Base-by-base conservation (phyloP, 73 alveolate species). In the Paramecium biaurelia region DNA sequence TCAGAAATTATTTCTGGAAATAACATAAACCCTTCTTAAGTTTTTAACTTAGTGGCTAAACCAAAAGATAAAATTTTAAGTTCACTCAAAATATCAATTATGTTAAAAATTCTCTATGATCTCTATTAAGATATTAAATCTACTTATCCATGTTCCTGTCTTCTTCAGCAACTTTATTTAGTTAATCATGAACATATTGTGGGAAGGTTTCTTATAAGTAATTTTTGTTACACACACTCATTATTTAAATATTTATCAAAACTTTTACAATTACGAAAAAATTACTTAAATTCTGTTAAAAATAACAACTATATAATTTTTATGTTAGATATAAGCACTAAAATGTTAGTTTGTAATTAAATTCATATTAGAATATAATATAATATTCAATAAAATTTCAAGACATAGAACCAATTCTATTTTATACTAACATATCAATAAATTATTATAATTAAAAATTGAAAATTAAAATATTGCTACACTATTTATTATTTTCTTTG, bases 381-480 rank as follows among this genome's bases (percentile, higher is more conserved):
- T n/a, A n/a, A n/a, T n/a, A n/a, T n/a, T n/a, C n/a, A n/a, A n/a
- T n/a, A n/a, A n/a, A n/a, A n/a, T n/a, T n/a, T n/a, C n/a, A n/a
- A n/a, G n/a, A n/a, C n/a, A n/a, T n/a, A n/a, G n/a, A n/a, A n/a
- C n/a, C n/a, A n/a, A n/a, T n/a, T n/a, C n/a, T n/a, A n/a, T n/a
- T n/a, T n/a, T n/a, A n/a, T n/a, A n/a, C n/a, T n/a, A n/a, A n/a
- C n/a, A n/a, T 15, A 53, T 15, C 23, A 7, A 18, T 7, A 53
- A 53, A 53, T 53, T 53, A 53, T 53, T 53, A 53, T 18, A 53
- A 53, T 18, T 18, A 9, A 18, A 53, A 53, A 53, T 53, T 79
- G n/a, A n/a, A n/a, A n/a, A n/a, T n/a, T n/a, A n/a, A 79, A 79
- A 79, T 24, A 1, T 43, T 79, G 90, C 37, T 79, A 7, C 90